Conservation (phyloP, 1,139 yeast species). For the Blastobotrys indianensis region DNA sequence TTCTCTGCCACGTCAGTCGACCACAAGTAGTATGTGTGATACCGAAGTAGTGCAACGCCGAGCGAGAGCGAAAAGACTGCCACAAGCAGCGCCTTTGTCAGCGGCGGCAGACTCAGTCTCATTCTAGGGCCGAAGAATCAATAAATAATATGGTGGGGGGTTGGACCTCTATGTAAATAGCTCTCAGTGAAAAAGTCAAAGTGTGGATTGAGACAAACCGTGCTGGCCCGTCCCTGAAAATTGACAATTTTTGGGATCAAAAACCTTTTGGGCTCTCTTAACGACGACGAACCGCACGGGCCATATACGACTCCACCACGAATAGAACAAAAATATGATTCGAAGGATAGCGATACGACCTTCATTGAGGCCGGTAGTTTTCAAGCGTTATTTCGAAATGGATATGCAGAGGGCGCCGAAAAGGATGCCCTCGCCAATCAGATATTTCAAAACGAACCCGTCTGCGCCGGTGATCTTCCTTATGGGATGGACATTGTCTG, state of each 20-base stretch:
- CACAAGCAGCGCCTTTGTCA: conserved; percentile 34
- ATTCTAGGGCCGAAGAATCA: background rate
- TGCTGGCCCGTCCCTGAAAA: too few relatives aligned
- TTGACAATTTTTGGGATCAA: background rate
- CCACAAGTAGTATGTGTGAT: conserved; percentile 25
- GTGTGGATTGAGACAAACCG: too few relatives aligned
- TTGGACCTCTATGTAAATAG: too few relatives aligned
- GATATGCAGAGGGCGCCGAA: background rate
- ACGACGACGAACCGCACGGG: too few relatives aligned
- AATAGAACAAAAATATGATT: too few relatives aligned
- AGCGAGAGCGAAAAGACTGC: conserved; percentile 32
- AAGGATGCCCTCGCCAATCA: conserved; percentile 1
- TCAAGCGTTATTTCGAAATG: too few relatives aligned
- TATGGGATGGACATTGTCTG: conserved; percentile 17
- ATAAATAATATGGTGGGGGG: background rate
- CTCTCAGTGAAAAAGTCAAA: background rate
- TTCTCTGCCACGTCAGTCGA: conserved; percentile 13
- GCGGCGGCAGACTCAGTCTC: conserved; percentile 35
- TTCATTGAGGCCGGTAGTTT: too few relatives aligned
- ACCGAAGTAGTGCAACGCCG: conserved; percentile 33
- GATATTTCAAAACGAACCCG: conserved; percentile 8
- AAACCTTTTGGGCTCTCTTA: too few relatives aligned
- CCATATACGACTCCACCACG: too few relatives aligned
- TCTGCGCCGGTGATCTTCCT: conserved; percentile 15
- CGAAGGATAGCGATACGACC: too few relatives aligned